Percentiles rank a stretch among this genome's conserved stretches.
Evolutionary conservation across 305 asterid genomes (phyloP).

Genomic region (Stenogyne calaminthoides): DNA sequence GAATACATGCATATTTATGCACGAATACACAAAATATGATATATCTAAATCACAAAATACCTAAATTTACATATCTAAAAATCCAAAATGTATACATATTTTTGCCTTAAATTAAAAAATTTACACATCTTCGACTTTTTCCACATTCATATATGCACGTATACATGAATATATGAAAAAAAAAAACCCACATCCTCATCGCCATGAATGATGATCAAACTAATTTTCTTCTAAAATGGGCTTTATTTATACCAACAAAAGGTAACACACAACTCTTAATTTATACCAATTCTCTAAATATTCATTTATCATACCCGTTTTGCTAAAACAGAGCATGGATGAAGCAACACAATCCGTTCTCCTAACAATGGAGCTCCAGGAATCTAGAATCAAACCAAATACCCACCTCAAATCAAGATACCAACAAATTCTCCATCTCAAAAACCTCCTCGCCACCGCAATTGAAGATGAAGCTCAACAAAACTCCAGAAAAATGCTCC

Average conservation of each 20-base stretch:
- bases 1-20: too few species aligned
- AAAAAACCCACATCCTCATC: too few species aligned
- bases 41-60: too few species aligned
- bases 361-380: conserved; percentile 48
- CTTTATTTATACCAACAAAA: conserved; percentile 54
- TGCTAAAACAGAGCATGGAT: conserved; percentile 43
- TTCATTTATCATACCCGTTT: neutral
- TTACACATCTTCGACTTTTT: too few species aligned
- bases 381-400: conserved; percentile 34
- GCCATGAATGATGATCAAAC: conserved; percentile 57
- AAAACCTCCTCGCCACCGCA: conserved; percentile 36
- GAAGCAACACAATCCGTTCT: conserved; percentile 24
- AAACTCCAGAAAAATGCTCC: conserved; percentile 23
- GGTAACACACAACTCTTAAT: conserved; percentile 37
- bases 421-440: conserved; percentile 43
- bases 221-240: conserved; percentile 49
- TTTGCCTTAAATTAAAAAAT: too few species aligned
- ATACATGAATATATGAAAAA: too few species aligned
- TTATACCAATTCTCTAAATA: neutral
- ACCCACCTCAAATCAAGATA: conserved; percentile 40
- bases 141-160: too few species aligned
- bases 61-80: too few species aligned
- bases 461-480: conserved; percentile 41
- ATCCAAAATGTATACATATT: too few species aligned
- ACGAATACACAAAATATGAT: too few species aligned